Base-by-base conservation (phyloP, 768 basidiomycete genomes). In the Panaeolus cyanescens region DNA sequence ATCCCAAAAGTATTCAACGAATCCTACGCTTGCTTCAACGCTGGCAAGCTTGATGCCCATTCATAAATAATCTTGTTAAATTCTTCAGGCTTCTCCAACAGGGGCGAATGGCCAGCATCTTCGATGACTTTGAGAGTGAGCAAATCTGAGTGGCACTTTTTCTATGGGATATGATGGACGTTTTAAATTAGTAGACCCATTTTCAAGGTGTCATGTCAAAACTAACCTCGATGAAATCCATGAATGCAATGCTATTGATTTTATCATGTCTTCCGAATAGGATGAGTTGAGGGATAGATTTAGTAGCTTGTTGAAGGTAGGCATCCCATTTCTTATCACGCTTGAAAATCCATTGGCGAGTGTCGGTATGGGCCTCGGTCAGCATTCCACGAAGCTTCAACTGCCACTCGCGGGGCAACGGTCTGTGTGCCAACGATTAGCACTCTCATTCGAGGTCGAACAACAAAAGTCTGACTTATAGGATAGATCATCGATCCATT, bases 331-430 rank as follows among this genome's bases (percentile, higher is more conserved):
- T 54, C 59, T 59, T 59, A 33, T 59, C 54, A 5, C 59, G 42
- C 32, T 59, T 59, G 59, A 59, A 59, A 2, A 59, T 59, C 59
- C 59, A 59, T 30, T 34, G 25, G 28, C 59, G 59, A 13, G 59
- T 59, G 20, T 54, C 54, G 34, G 59, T 59, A 10, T 31, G 50
- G 5, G 45, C 25, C 20, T 59, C 59, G 10, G 45, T 59, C 37
- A 59, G n/a, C 59, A 59, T 59, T 8, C 59, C 59, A 10, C 42
- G 28, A 15, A 59, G 40, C 20, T 54, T 50, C 31, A 59, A 28
- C 15, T 50, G 50, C 50, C 42, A 54, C 5, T 59, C 59, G 36
- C 59, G 36, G 10, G 59, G 37, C 28, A 59, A 32, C 3, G 59
- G 59, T 19, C 59, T 59, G 12, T 39, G 3, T 17, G 31, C n/a